Evolutionary conservation across 257 asterid species (phyloP), one percentile per base, ranked within the genome.

Genomic region (Nicotiana noctiflora): DNA sequence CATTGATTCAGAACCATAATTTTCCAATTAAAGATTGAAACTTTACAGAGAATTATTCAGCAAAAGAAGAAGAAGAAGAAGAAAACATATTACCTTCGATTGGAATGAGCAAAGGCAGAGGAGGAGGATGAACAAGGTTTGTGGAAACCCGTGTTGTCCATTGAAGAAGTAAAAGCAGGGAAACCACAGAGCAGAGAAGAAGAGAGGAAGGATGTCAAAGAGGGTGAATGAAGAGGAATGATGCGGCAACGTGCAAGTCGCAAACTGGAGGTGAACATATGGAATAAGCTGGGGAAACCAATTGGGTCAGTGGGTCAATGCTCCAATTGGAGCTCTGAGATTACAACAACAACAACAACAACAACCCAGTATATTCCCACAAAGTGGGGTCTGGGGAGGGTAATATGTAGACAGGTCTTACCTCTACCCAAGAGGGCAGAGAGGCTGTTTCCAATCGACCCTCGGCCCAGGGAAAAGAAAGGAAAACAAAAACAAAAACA

Each of bases 51-150:
- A 23, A 52, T 1, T 18, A 46, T 4, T 11, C 6, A 19, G 19
- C 2, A 19, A 37, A 31, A 19, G 49, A 60, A 37, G 29, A 2
- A 11, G 80, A 67, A 81, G 49, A 60, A 37, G 29, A 2, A 11
- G 80, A 67, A 81, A 77, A 0, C 9, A 11, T 13, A 62, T 46
- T 21, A 92, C 97, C 97, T 86, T 49, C 62, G 77, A 57, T 83
- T 86, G 52, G 92, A 87, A 87, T 85, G 82, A 76, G 87, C 82
- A 27, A 84, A 86, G 19, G 93, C 79, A 46, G 92, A 11, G 86
- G 74, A 87, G 37, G 89, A 85, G 25, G 91, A 82, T 49, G 88
- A 81, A 29, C 82, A 76, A 12, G 55, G 11, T 37, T 17, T n/a
- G 55, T 37, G 55, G 31, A 18, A 32, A 18, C 52, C 29, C 3